A percentile compares a stretch with the other conserved stretches of the same genome.
Conservation (phyloP, 768 basidiomycete species). For the Dictyophora rubrovolvata region DNA sequence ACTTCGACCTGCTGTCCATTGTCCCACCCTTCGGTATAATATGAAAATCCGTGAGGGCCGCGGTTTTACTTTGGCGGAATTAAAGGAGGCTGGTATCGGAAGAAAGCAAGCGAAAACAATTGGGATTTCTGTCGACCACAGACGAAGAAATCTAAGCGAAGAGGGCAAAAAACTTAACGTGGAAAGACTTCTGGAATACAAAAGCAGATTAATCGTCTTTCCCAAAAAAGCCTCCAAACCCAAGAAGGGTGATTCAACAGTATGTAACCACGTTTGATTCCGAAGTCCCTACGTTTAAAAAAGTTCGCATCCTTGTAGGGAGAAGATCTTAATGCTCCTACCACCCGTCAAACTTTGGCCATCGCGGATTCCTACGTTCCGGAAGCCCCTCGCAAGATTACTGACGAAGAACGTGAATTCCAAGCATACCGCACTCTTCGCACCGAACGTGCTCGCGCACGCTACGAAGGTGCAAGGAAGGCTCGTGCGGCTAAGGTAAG, state of each 20-base stretch:
- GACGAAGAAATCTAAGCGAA: conserved; percentile 91
- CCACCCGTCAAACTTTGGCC: conserved; percentile 56
- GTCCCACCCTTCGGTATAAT: conserved; percentile 96
- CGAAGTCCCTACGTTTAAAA: conserved; percentile 6
- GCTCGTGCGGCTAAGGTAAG: conserved; percentile 75
- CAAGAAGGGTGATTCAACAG: conserved; percentile 90
- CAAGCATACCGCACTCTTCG: conserved; percentile 86
- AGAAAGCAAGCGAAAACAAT: conserved; percentile 87
- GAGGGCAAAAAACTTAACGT: conserved; percentile 96
- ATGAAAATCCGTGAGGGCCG: conserved; percentile 93
- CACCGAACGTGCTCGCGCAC: conserved; percentile 64
- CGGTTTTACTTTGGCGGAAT: conserved; percentile 88
- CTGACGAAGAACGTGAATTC: conserved; percentile 80
- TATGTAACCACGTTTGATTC: conserved; percentile 30
- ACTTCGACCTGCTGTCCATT: conserved; percentile 95
- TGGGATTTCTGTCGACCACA: conserved; percentile 94
- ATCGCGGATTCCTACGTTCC: conserved; percentile 57
- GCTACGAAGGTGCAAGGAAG: conserved; percentile 85
- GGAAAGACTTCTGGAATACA: conserved; percentile 89
- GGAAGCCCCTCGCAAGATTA: conserved; percentile 90
- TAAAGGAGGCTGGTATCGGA: conserved; percentile 93
- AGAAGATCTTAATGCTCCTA: conserved; percentile 70
- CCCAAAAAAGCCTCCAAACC: conserved; percentile 91
- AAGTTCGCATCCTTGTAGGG: conserved; percentile 35
- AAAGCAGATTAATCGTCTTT: conserved; percentile 88